Evolutionary conservation across 192 early-diverging fungal species (phyloP), one percentile per base, ranked within the genome.

Genomic region (Gonapodya prolifera): DNA sequence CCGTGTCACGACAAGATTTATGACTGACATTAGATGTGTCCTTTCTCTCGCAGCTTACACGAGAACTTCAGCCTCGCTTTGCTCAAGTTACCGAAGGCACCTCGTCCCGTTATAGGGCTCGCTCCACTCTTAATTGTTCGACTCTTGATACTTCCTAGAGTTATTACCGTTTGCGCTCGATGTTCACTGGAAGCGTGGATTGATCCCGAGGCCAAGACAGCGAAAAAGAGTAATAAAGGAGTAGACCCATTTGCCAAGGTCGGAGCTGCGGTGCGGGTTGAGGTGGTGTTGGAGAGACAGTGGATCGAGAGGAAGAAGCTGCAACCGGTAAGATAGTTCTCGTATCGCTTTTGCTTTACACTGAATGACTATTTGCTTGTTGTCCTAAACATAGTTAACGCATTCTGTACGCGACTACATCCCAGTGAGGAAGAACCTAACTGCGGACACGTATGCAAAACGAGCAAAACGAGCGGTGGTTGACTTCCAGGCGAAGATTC

Each of bases 361-460:
- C n/a, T n/a, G n/a, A n/a, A n/a, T n/a, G n/a, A n/a, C n/a, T n/a
- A n/a, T n/a, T n/a, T n/a, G n/a, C n/a, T n/a, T n/a, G 31, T 34
- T 2, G 45, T 23, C 8, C 45, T 16, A 61, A n/a, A n/a, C n/a
- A n/a, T 23, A 88, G 86, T 87, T 89, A 71, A 84, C 83, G 33
- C 87, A 88, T 82, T 83, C 81, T 31, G 88, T 89, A 0, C 34
- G 70, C 0, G 88, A 88, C 77, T 89, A 84, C 69, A 88, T 89
- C 74, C 86, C 88, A 0, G 77, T 71, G 23, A 80, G 85, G 45
- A 77, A 80, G 0, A 83, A 88, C 1, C 83, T 83, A 28, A 79
- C 83, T 2, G 74, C 86, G 32, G 35, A 82, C 1, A 80, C 84
- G 1, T 84, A 76, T 45, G 79, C 84, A 69, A 87, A 89, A 75